Base-by-base conservation (phyloP, 371 early-diverging fungal genomes). In the Sporodiniella umbellata region DNA sequence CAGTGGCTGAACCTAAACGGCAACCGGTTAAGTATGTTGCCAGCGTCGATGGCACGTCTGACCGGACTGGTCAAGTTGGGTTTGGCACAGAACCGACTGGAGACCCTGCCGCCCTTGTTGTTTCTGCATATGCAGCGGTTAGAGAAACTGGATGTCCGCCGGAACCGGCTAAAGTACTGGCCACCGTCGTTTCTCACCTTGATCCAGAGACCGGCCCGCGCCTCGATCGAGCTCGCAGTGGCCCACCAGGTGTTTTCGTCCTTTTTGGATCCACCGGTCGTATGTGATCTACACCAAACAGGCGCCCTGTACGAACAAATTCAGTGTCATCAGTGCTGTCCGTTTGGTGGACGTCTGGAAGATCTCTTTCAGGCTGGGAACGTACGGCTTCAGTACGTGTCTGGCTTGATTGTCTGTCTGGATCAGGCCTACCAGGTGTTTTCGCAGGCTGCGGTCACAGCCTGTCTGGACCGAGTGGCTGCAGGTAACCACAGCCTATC, bases 1-100 rank as follows among this genome's bases (percentile, higher is more conserved):
- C 81, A 80, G 42, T 87, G 88, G 88, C 78, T 89, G 15, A 89
- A 87, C 49, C 54, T 88, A 6, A 83, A 83, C 33, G 88, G 86
- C 57, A 89, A 89, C 64, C 65, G 62, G 15, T 53, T 89, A 12
- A 59, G 50, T 7, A 44, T 61, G 2, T 42, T 89, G 2, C 88
- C 89, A 1, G 51, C 57, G 6, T 58, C 74, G 8, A 66, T 89
- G 45, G 69, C 72, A 3, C 59, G 75, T 19, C 60, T 89, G 45
- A 62, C 53, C 6, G 67, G 66, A 12, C 62, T 89, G 0, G 84
- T 86, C 38, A 87, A 87, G 53, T 62, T 88, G 30, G 88, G 87
- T 0, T 58, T 89, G 21, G 90, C 86, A 3, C 83, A 83, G 48
- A 89, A 89, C 60, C 53, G 63, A 8, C 51, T 89, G 0, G 51